Base-by-base conservation (phyloP, 2,329 filamentous ascomycete genomes). In the Cadophora gregata region DNA sequence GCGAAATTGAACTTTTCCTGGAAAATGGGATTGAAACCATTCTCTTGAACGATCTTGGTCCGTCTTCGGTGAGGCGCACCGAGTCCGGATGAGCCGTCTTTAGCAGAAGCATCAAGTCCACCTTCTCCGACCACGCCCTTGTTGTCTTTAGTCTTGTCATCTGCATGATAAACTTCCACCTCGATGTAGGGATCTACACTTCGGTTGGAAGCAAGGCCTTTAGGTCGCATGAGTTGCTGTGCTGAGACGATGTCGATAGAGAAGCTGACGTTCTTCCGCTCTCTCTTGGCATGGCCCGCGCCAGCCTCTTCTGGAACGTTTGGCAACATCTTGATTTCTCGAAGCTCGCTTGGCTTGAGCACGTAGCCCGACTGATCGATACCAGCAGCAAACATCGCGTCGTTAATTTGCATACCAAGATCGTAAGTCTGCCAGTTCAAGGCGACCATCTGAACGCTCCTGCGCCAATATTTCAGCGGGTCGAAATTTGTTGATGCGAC, bases 381-480 rank as follows among this genome's bases (percentile, higher is more conserved):
- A 51, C 93, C 93, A 66, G 93, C 92, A 56, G 93, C 91, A 77
- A 97, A 99, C 96, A 99, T 98, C 75, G 96, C 96, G 72, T 96
- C 92, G 77, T 98, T 98, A 78, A 98, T 86, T 77, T 98, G 95
- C 87, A 97, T 96, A 55, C 94, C 93, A 21, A 96, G 85, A 76
- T 98, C 96, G 75, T 96, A 97, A 0, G 94, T 98, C 80, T 99
- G 96, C 95, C 96, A 98, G 80, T 99, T 99, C 69, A 98, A 84
- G 0, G 96, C 96, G 16, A 92, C 93, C 95, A 99, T 98, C 80
- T 99, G 96, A 21, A 97, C 96, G 36, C 96, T 96, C 51, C 93
- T 90, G 61, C 95, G 90, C 96, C 96, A 99, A 77, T 96, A 97
- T 69, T 90, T 89, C 70, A 97, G 86, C 0, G 96, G 96, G 75